Evolutionary conservation across 1,284 basidiomycete genomes (phyloP).

Genomic region (Puccinia brachypodii): DNA sequence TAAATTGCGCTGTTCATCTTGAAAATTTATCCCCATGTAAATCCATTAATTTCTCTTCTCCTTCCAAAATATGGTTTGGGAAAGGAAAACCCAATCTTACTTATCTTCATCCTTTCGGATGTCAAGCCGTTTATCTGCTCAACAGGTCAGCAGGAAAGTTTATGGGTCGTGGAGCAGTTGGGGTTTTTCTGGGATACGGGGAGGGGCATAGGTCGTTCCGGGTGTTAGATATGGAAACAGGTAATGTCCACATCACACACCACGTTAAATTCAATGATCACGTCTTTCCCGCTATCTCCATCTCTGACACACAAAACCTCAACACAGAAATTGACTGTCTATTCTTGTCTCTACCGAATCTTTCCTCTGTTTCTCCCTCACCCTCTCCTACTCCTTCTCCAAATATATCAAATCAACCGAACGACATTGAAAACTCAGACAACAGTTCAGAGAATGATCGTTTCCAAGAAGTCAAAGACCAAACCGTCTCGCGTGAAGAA

Average conservation of each 20-base stretch:
- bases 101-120: conserved; percentile 9
- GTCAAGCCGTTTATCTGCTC: background rate
- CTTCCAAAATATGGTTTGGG: background rate
- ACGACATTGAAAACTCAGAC: no score
- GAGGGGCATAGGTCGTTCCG: background rate
- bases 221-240: background rate
- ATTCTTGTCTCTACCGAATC: background rate
- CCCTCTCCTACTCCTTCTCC: no score
- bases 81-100: background rate
- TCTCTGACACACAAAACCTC: no score
- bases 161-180: background rate
- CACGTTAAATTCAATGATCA: conserved; percentile 5
- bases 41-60: conserved; percentile 11
- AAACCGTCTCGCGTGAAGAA: no score
- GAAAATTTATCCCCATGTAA: conserved; percentile 14
- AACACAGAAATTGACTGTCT: no score
- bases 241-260: background rate
- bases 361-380: no score
- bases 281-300: background rate
- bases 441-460: no score
- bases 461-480: no score
- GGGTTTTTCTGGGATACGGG: background rate
- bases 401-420: no score
- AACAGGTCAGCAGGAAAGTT: conserved; percentile 1
- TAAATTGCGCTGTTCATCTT: background rate